These are phyloP conservation scores for Sporothrix brunneoviolacea DNA, from an alignment of 2,329 filamentous ascomycete genomes.

Conservation along the genomic window DNA sequence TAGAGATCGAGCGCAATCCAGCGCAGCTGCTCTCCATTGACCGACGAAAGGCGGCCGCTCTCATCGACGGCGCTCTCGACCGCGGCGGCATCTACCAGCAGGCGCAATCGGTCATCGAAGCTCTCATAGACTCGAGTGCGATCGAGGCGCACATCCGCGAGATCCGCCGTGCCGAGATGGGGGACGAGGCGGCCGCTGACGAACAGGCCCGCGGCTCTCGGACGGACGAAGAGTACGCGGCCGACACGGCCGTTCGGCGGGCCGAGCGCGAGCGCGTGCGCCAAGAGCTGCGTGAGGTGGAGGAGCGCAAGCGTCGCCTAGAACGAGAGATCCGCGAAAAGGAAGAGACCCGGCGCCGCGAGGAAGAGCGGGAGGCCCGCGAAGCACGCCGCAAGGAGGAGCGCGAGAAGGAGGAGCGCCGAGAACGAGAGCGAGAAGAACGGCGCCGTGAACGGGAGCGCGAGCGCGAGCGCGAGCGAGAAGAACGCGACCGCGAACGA, in stretches of 20 bases:
- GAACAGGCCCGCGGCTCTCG: slow-evolving; percentile 62
- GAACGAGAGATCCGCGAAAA: slow-evolving; percentile 49
- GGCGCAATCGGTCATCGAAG: slow-evolving; percentile 60
- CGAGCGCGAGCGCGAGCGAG: slow-evolving; percentile 43
- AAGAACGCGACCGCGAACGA: slow-evolving; percentile 34
- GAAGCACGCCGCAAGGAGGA: slow-evolving; percentile 30
- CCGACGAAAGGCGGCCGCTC: slow-evolving; percentile 63
- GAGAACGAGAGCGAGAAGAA: slow-evolving; percentile 36
- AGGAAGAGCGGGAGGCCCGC: slow-evolving; percentile 28
- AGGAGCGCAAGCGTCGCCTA: slow-evolving; percentile 55
- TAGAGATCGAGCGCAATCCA: slow-evolving; percentile 69
- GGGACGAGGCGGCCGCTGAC: slow-evolving; percentile 58
- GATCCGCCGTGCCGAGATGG: slow-evolving; percentile 60
- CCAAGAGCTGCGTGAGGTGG: slow-evolving; percentile 52
- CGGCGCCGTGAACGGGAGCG: slow-evolving; percentile 28
- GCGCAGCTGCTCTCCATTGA: slow-evolving; percentile 65
- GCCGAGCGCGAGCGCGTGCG: slow-evolving; percentile 55
- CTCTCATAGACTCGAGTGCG: slow-evolving; percentile 59
- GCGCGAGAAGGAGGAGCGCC: slow-evolving; percentile 30
- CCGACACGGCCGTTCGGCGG: slow-evolving; percentile 55
- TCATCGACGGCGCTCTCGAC: slow-evolving; percentile 73
- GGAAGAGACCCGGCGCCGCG: slow-evolving; percentile 30
- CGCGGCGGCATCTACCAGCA: slow-evolving; percentile 69
- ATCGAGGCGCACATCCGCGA: slow-evolving; percentile 66
- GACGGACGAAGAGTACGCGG: slow-evolving; percentile 66